A percentile compares a stretch with the other conserved stretches of the same genome.
phyloP scores from a whole-genome alignment of 345 rosid genomes.

The Pistacia integerrima region DNA sequence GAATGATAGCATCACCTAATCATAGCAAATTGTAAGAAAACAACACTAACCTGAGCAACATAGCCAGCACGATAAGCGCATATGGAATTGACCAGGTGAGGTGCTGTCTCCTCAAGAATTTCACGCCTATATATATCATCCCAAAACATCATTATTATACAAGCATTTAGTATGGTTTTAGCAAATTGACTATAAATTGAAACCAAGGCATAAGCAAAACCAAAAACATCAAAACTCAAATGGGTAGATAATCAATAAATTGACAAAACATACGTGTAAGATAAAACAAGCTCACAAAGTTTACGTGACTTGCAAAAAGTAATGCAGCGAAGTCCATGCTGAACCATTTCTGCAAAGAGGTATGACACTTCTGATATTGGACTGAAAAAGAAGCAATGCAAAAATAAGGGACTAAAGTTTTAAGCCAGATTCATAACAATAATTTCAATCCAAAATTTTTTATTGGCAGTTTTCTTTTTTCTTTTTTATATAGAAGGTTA shows the following conservation, averaged over 20 bases:
- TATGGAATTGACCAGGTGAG: slow-evolving; percentile 64
- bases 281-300: slow-evolving; percentile 86
- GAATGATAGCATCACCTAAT: slow-evolving; percentile 3
- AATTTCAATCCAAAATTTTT: background rate
- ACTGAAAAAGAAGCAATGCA: slow-evolving; percentile 43
- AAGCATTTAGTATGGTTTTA: background rate
- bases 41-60: slow-evolving; percentile 63
- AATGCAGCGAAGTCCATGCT: slow-evolving; percentile 95
- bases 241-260: slow-evolving; percentile 4
- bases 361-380: slow-evolving; percentile 73
- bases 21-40: slow-evolving; percentile 5
- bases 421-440: slow-evolving; percentile 12
- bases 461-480: background rate
- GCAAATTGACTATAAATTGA: background rate
- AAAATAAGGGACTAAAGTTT: slow-evolving; percentile 7
- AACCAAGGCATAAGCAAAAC: background rate
- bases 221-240: slow-evolving; percentile 4
- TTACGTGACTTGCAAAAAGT: slow-evolving; percentile 90
- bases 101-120: slow-evolving; percentile 77
- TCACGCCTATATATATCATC: slow-evolving; percentile 56
- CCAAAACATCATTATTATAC: slow-evolving; percentile 19
- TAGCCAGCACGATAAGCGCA: slow-evolving; percentile 94
- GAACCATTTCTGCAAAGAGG: slow-evolving; percentile 95
- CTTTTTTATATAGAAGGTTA: background rate
- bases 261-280: slow-evolving; percentile 66